These are phyloP conservation scores for Aegilops umbellulata DNA, from an alignment of 176 grass and related monocot species.

Conservation along the genomic window DNA sequence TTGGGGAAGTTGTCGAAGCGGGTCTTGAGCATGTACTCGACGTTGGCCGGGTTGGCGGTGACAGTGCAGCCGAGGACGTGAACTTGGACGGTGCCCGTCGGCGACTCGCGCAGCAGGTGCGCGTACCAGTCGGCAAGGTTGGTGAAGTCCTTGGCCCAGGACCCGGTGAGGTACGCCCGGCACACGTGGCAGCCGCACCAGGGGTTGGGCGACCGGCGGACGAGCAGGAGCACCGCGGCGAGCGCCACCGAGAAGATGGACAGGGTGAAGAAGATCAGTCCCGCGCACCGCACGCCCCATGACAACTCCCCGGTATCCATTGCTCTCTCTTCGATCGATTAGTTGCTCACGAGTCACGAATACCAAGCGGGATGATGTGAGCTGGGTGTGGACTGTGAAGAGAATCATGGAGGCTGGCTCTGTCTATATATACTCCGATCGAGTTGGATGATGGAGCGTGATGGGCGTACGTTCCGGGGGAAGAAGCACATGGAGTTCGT, in stretches of 20 bases:
- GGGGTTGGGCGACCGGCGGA: background rate
- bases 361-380: background rate
- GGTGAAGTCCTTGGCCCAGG: background rate
- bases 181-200: constrained; percentile 28
- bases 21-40: constrained; percentile 55
- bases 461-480: too few species aligned
- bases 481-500: too few species aligned
- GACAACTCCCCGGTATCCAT: too few species aligned
- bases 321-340: too few species aligned
- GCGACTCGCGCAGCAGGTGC: constrained; percentile 8
- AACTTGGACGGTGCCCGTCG: constrained; percentile 43
- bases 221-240: background rate
- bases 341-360: too few species aligned
- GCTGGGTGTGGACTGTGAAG: background rate
- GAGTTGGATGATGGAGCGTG: too few species aligned
- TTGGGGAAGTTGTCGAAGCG: constrained; percentile 73
- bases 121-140: constrained; percentile 25
- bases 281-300: background rate
- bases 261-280: background rate
- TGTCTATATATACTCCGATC: too few species aligned
- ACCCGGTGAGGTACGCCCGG: background rate
- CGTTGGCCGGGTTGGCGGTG: constrained; percentile 60
- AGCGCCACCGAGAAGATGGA: constrained; percentile 5
- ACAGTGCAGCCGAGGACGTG: constrained; percentile 34
- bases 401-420: too few species aligned